A percentile compares a stretch with the other conserved stretches of the same genome.
Conservation (phyloP, 116 monocot species). For the Dioscorea cayenensis region DNA sequence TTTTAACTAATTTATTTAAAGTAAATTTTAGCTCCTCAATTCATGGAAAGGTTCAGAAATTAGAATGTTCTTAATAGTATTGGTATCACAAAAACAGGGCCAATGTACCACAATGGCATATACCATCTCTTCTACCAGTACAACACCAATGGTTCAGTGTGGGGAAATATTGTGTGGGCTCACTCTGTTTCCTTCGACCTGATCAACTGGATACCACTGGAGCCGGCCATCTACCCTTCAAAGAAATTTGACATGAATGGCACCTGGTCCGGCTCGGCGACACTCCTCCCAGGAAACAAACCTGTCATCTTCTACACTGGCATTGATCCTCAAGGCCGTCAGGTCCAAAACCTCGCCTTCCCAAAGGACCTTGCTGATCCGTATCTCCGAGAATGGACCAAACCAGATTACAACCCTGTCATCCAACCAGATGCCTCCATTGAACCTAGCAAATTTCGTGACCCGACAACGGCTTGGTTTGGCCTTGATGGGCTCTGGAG, state of each 20-base stretch:
- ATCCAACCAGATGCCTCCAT: constrained; percentile 7
- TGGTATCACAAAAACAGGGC: constrained; percentile 24
- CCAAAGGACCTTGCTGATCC: constrained; percentile 31
- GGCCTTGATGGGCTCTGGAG: constrained; percentile 1
- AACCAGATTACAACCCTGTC: constrained; percentile 38
- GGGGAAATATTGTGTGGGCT: constrained; percentile 62
- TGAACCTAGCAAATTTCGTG: constrained; percentile 25
- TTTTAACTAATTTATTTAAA: too few relatives aligned
- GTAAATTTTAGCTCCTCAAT: too few relatives aligned
- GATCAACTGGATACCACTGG: constrained; percentile 45
- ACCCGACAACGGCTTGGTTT: constrained; percentile 37
- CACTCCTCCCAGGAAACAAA: constrained; percentile 34
- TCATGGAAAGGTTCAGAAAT: too few relatives aligned
- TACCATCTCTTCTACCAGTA: constrained; percentile 83
- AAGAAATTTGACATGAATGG: constrained; percentile 61
- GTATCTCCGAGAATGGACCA: constrained; percentile 25
- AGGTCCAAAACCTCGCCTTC: constrained; percentile 36
- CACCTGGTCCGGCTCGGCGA: constrained; percentile 80
- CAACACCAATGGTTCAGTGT: constrained; percentile 51
- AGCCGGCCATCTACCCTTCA: constrained; percentile 35
- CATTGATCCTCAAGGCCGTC: constrained; percentile 15
- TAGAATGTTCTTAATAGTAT: neutral
- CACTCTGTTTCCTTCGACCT: constrained; percentile 56
- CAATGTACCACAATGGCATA: constrained; percentile 64
- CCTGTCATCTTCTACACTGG: constrained; percentile 46